Evolutionary conservation across 805 yeast genomes (phyloP), one percentile per base, ranked within the genome.

Genomic region (Cyberlindnera galapagoensis): DNA sequence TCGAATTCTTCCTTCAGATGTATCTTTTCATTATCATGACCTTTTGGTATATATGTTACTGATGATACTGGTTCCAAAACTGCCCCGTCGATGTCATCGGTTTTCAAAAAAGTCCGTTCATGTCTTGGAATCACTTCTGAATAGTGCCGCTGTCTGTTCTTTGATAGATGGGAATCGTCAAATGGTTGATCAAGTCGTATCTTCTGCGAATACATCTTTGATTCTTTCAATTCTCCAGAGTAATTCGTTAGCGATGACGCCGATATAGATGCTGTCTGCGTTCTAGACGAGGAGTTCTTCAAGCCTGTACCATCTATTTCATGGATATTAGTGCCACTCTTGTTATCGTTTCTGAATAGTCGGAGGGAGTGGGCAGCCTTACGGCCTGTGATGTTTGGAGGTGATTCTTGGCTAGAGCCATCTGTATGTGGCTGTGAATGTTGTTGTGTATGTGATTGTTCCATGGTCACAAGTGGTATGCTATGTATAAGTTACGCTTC

Each of bases 11-110:
- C 45, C 24, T 28, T 26, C 18, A 38, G 34, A 9, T 29, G 34
- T 1, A 39, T 38, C 21, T 24, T 33, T 14, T 46, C 54, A 18
- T 31, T 26, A 9, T 54, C 55, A 12, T 76, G 71, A 4, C 73
- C 69, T 50, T 79, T 84, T 3, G 87, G 87, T 35, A 76, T 68
- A 49, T 78, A 80, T 1, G 84, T 76, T 1, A 85, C 86, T 2
- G 81, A 74, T 0, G 82, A 74, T 0, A 76, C 71, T 1, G 84
- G 83, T 37, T 78, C 80, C 27, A 74, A 44, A 0, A 56, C 30
- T 3, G 39, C 31, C 21, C 32, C 24, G 11, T 29, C 38, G 2
- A 38, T 36, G 9, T 28, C 37, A 9, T 26, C 19, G 13, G 31
- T 35, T 19, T 32, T 17, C 3, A 36, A 15, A 4, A 36, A 28